Evolutionary conservation across 2,329 filamentous ascomycete species (phyloP), one percentile per base, ranked within the genome.

Genomic region (Diaporthe capsici): DNA sequence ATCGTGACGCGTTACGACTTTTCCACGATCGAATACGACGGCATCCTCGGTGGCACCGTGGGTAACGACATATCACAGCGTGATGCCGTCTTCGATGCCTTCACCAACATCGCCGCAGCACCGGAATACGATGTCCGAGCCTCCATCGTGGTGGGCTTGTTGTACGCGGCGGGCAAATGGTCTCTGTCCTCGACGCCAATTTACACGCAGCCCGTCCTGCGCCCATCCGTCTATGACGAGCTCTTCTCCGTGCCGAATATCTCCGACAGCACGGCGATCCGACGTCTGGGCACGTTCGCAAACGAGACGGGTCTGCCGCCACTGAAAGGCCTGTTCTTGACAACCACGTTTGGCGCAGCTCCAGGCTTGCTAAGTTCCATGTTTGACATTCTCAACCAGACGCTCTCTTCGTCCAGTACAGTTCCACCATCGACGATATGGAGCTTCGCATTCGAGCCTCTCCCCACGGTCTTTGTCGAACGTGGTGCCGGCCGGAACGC

Each of bases 1-100:
- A 80, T 83, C 72, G 78, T 81, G 17, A 83, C 83, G 51, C 70
- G 37, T 37, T 57, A 44, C 49, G 70, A 72, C 55, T 47, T 72
- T 31, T 55, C 70, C 55, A 47, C 70, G 15, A 47, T 72, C 55
- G 51, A 25, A 47, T 58, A 72, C 42, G 55, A 58, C 51, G 70
- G 34, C 37, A 47, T 57, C 53, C 47, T 58, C 28, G 51, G 51
- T 22, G 70, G 51, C 53, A 60, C 28, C 25, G 37, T 71, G 17
- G 47, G 31, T 15, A 71, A 71, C 53, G 31, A 71, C 67, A 71
- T 71, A 39, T 71, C 67, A n/a, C 47, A 71, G 2, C 67, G 67
- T 25, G 53, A 71, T 39, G 67, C 67, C 53, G 67, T 71, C 47
- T 71, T 71, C 47, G 49, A 71, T 39, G 67, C 67, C 47, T 71